phyloP scores from a whole-genome alignment of 495 filamentous ascomycete genomes.

The Penicillium silybi region DNA sequence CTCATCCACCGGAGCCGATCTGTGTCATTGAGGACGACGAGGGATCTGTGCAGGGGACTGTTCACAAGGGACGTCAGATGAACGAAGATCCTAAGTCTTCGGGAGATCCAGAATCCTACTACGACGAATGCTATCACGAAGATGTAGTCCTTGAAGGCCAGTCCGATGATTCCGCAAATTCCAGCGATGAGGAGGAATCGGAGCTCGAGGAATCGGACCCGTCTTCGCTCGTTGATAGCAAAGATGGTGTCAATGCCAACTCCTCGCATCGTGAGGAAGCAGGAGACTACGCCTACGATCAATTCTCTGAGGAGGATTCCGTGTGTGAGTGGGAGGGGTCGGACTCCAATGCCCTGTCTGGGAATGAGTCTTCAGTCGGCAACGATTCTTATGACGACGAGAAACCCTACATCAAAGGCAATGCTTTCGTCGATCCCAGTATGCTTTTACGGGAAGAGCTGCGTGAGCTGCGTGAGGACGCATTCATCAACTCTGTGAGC shows the following conservation, averaged over 20 bases:
- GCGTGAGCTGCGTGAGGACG: not conserved
- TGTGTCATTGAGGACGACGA: not conserved
- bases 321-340: not conserved
- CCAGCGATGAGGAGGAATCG: constrained; percentile 7
- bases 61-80: not conserved
- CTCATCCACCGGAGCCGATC: not conserved
- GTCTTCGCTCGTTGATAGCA: not conserved
- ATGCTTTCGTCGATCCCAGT: constrained; percentile 7
- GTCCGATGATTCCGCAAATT: not conserved
- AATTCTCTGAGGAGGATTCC: not conserved
- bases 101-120: too few species aligned
- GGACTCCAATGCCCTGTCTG: not conserved
- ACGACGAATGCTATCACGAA: not conserved
- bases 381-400: not conserved
- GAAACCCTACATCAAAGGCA: not conserved
- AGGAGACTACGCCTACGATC: too few species aligned
- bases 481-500: not conserved
- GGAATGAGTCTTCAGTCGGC: not conserved
- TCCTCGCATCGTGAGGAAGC: not conserved
- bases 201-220: constrained; percentile 3
- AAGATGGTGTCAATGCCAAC: not conserved
- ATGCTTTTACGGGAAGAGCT: not conserved
- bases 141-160: not conserved
- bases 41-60: not conserved
- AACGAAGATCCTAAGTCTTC: not conserved